Conservation (phyloP, 148 eudicot species). For the Oxyria digyna region DNA sequence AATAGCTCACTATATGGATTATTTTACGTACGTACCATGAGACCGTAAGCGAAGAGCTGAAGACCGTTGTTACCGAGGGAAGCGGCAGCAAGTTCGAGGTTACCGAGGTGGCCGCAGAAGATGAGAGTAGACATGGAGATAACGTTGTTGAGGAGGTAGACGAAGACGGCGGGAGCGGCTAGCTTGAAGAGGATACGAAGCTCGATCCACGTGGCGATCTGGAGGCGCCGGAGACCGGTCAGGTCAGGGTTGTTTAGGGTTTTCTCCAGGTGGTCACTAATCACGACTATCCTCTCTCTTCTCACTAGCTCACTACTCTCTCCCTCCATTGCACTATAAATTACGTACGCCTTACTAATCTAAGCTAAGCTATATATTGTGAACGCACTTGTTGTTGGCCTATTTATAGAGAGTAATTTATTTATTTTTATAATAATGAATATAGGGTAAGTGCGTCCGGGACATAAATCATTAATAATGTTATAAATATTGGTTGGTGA, state of each 20-base stretch:
- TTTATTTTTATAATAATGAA: too few relatives aligned
- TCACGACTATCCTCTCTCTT: background rate
- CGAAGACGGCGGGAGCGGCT: slow-evolving; percentile 40
- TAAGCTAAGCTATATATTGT: too few relatives aligned
- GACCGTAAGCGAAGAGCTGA: slow-evolving; percentile 49
- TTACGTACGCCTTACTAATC: too few relatives aligned
- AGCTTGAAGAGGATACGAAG: slow-evolving; percentile 20
- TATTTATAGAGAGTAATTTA: too few relatives aligned
- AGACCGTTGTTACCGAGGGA: slow-evolving; percentile 49
- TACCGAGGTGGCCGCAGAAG: slow-evolving; percentile 55
- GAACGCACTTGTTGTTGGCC: too few relatives aligned
- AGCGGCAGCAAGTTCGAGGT: slow-evolving; percentile 42
- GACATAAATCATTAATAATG: too few relatives aligned
- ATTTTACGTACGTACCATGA: slow-evolving; percentile 32
- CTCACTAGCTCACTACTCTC: background rate
- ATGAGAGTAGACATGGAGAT: slow-evolving; percentile 42
- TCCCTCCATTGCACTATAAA: slow-evolving; percentile 1
- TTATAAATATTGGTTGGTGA: too few relatives aligned
- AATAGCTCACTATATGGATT: too few relatives aligned
- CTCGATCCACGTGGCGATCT: slow-evolving; percentile 24
- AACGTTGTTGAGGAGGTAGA: slow-evolving; percentile 41
- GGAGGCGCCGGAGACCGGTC: slow-evolving; percentile 12
- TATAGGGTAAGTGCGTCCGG: too few relatives aligned
- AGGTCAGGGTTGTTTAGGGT: slow-evolving; percentile 14
- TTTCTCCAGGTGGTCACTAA: slow-evolving; percentile 23